phyloP scores from a whole-genome alignment of 768 basidiomycete species.

The Filobasidium floriforme region DNA sequence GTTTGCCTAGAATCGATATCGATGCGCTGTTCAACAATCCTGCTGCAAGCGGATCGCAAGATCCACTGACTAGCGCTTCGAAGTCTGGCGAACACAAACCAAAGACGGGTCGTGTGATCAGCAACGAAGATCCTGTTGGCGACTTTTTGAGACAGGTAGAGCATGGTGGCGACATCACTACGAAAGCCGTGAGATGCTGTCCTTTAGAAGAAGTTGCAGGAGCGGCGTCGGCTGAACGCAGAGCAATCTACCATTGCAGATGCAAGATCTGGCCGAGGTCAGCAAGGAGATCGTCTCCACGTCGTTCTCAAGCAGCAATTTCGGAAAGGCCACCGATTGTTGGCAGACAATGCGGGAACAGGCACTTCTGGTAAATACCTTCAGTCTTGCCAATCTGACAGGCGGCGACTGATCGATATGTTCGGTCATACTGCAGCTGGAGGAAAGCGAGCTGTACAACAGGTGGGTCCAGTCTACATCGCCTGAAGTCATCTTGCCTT shows the following conservation, averaged over 20 bases:
- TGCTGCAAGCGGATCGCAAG: constrained; percentile 26
- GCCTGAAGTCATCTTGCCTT: neutral
- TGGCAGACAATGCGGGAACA: constrained; percentile 60
- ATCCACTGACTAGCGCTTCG: neutral
- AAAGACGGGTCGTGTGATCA: constrained; percentile 18
- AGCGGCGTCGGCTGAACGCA: no score
- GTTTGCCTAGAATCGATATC: constrained; percentile 34
- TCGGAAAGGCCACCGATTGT: constrained; percentile 65
- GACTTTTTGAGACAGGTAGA: constrained; percentile 58
- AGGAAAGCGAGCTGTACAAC: constrained; percentile 43
- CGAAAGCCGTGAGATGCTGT: constrained; percentile 60
- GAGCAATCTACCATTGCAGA: constrained; percentile 11
- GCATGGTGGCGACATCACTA: constrained; percentile 61
- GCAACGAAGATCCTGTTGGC: constrained; percentile 18
- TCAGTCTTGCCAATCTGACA: neutral
- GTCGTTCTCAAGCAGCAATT: constrained; percentile 64
- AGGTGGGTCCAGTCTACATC: constrained; percentile 24
- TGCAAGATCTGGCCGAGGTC: constrained; percentile 61
- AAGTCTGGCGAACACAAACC: neutral
- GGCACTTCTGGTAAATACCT: constrained; percentile 53
- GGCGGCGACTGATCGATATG: neutral
- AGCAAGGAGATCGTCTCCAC: constrained; percentile 61
- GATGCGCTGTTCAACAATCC: constrained; percentile 45
- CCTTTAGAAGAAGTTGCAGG: neutral
- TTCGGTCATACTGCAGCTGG: constrained; percentile 23